Conservation (phyloP, 371 early-diverging fungal species). For the Saksenaea vasiformis region DNA sequence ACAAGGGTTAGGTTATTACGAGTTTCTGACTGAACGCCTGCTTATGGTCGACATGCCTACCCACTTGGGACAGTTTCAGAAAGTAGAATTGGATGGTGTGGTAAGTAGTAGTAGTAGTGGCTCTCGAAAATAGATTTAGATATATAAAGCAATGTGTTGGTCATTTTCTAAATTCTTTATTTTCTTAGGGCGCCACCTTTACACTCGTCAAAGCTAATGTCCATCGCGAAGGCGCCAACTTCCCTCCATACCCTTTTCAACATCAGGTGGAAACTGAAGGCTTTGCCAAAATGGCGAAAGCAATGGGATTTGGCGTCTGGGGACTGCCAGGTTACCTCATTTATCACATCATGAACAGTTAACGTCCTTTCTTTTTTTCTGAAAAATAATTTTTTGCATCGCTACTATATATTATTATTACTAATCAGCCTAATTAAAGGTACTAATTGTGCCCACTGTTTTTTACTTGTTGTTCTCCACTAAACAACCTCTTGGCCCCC, state of each 20-base stretch:
- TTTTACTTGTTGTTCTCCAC: no score
- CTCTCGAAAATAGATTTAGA: background rate
- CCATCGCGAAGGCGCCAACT: slow-evolving; percentile 65
- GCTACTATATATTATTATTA: no score
- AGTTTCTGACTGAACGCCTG: slow-evolving; percentile 44
- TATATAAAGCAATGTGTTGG: background rate
- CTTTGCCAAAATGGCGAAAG: slow-evolving; percentile 72
- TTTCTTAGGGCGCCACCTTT: slow-evolving; percentile 39
- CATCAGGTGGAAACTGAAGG: slow-evolving; percentile 76
- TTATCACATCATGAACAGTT: slow-evolving; percentile 41
- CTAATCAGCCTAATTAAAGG: no score
- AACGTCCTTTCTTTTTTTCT: background rate
- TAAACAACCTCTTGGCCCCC: no score
- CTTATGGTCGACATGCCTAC: slow-evolving; percentile 53
- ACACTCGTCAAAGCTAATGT: slow-evolving; percentile 66
- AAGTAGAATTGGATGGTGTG: slow-evolving; percentile 46
- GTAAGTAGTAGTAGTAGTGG: slow-evolving; percentile 23
- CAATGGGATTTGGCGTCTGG: slow-evolving; percentile 62
- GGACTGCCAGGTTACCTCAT: slow-evolving; percentile 62
- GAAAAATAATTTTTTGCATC: background rate
- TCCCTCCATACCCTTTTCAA: slow-evolving; percentile 44
- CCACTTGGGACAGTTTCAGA: slow-evolving; percentile 28
- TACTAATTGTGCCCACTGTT: no score
- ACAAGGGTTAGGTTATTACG: slow-evolving; percentile 33
- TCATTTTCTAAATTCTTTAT: slow-evolving; percentile 13